phyloP scores from a whole-genome alignment of 345 rosid species.

The Populus davidiana region DNA sequence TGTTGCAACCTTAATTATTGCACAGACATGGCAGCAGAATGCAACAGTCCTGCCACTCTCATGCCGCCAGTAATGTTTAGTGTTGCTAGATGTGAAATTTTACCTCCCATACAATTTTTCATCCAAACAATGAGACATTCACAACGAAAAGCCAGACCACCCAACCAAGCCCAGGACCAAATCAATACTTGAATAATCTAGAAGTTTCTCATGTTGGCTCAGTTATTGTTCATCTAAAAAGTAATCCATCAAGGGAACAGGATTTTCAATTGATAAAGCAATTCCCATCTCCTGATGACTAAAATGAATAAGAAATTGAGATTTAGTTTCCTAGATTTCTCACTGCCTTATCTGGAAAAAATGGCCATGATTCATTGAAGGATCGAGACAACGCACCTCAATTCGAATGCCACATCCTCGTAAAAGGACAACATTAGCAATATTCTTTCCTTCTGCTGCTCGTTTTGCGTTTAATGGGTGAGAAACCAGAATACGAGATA shows the following conservation, averaged over 20 bases:
- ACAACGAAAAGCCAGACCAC: neutral
- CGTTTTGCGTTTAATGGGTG: conserved; percentile 77
- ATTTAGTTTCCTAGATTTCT: neutral
- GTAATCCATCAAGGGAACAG: neutral
- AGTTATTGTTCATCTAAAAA: neutral
- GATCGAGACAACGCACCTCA: conserved; percentile 48
- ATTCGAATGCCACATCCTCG: conserved; percentile 96
- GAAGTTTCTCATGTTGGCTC: neutral
- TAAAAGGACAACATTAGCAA: conserved; percentile 83
- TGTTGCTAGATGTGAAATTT: neutral
- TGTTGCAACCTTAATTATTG: neutral
- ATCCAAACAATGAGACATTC: neutral
- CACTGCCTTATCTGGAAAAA: neutral
- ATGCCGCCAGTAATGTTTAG: neutral
- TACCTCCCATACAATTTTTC: neutral
- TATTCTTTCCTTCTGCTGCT: conserved; percentile 68
- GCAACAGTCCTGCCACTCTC: neutral
- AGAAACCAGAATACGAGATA: conserved; percentile 61
- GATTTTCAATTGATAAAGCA: neutral
- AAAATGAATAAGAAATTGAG: neutral
- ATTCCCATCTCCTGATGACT: neutral
- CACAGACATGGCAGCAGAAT: neutral
- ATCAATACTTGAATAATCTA: neutral
- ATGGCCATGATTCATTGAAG: neutral
- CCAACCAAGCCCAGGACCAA: neutral